Evolutionary conservation across 345 rosid species (phyloP), one percentile per base, ranked within the genome.

Genomic region (Eucalyptus microcorys): DNA sequence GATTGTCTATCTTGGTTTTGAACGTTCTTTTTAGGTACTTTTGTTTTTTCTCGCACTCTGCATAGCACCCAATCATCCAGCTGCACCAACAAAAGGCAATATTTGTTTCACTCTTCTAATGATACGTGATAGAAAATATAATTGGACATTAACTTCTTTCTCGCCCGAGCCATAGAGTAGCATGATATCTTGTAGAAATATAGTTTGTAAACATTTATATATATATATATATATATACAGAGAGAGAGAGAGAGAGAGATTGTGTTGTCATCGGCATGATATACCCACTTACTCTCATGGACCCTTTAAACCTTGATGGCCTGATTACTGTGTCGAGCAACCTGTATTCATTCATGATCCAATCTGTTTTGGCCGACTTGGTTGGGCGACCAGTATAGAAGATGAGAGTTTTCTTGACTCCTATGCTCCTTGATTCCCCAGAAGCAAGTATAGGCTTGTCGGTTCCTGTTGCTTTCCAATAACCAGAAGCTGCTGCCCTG

Each of bases 61-160:
- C 94, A 94, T 17, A 94, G 92, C 48, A 93, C 95, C 94, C 95
- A 92, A 66, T 92, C 95, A 88, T 93, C 96, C 89, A 94, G 83
- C 95, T 94, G 93, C 81, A 59, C 89, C 7, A 61, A 64, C 47
- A 76, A 76, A 4, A 76, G 47, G 47, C 47, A 40, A 76, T 40
- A 40, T 40, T 40, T 76, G 27, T 76, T 40, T 76, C 47, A 76
- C 27, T 76, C 83, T 76, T 40, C 83, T 76, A 76, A 76, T 21
- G 83, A 76, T 22, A 8, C 15, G 2, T 11, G 83, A 76, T 21
- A 76, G 47, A 37, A 76, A 76, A 40, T 21, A 76, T 40, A 76
- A 27, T 76, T 76, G 27, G 24, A 40, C 47, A 40, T 76, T 11
- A 40, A 76, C 84, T 40, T 76, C 84, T 40, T 40, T 40, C 24